A percentile compares a stretch with the other conserved stretches of the same genome.
Evolutionary conservation across 2,329 filamentous ascomycete species (phyloP).

Genomic region (Pseudopyrenochaeta lycopersici): DNA sequence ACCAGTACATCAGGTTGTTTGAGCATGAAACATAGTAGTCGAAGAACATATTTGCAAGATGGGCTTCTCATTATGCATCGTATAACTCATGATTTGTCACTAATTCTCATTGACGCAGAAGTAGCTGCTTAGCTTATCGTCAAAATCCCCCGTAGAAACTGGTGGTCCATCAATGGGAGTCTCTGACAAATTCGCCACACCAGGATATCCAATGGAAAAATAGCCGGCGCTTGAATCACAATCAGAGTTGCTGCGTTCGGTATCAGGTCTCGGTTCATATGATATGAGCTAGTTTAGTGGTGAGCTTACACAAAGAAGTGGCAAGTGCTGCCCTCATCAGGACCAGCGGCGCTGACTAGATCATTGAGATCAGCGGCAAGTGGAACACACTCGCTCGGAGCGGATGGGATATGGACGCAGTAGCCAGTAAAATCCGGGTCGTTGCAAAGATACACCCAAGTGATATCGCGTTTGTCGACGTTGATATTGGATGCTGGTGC

Average conservation of each 20-base stretch:
- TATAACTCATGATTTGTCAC: neutral
- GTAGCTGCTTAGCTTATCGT: slow-evolving; percentile 25
- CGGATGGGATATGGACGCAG: slow-evolving; percentile 17
- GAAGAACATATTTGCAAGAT: no score
- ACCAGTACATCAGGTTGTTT: no score
- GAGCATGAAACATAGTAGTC: no score
- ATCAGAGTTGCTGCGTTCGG: slow-evolving; percentile 7
- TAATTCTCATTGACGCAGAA: slow-evolving; percentile 12
- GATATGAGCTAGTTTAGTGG: no score
- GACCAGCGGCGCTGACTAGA: slow-evolving; percentile 14
- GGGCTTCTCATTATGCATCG: no score
- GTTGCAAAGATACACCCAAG: slow-evolving; percentile 19
- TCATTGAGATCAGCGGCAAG: slow-evolving; percentile 18
- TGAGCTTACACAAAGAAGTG: slow-evolving; percentile 31
- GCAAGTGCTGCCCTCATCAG: slow-evolving; percentile 22
- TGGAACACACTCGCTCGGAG: slow-evolving; percentile 12
- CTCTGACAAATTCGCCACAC: slow-evolving; percentile 12
- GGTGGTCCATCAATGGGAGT: slow-evolving; percentile 21
- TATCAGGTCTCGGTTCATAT: neutral
- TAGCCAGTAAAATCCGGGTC: slow-evolving; percentile 20
- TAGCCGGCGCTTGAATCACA: slow-evolving; percentile 18
- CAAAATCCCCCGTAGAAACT: slow-evolving; percentile 20
- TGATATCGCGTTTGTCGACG: slow-evolving; percentile 13
- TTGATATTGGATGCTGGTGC: slow-evolving; percentile 3
- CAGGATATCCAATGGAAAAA: slow-evolving; percentile 24